Conservation (phyloP, 306 rosid genomes). For the Inga leiocalycina region DNA sequence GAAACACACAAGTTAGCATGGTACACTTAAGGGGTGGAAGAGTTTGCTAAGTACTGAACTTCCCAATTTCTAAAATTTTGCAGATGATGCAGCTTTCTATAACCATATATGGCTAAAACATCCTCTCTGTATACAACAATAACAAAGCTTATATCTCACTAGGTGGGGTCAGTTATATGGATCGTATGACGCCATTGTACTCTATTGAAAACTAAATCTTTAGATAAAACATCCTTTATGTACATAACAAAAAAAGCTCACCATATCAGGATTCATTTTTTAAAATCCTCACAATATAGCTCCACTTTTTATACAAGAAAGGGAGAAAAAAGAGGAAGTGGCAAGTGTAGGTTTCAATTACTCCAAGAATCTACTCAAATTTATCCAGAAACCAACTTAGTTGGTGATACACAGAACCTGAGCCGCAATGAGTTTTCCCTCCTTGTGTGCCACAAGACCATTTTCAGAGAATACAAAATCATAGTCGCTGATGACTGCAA, state of each 20-base stretch:
- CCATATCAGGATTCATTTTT: slow-evolving; percentile 5
- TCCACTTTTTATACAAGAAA: background rate
- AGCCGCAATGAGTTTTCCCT: slow-evolving; percentile 72
- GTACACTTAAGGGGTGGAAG: background rate
- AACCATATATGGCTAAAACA: slow-evolving; percentile 16
- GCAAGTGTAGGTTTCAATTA: slow-evolving; percentile 9
- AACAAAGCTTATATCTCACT: no score
- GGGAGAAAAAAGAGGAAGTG: background rate
- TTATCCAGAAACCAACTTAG: background rate
- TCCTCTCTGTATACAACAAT: background rate
- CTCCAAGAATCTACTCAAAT: slow-evolving; percentile 19
- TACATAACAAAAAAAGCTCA: background rate
- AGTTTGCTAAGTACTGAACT: background rate
- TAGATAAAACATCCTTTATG: background rate
- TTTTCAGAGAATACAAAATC: slow-evolving; percentile 95
- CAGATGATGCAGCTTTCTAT: background rate
- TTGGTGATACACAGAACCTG: slow-evolving; percentile 55
- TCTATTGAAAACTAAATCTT: no score
- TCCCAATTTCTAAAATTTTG: background rate
- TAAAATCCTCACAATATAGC: slow-evolving; percentile 10
- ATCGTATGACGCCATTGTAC: no score
- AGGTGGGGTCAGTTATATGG: no score
- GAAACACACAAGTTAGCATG: slow-evolving; percentile 31
- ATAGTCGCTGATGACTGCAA: slow-evolving; percentile 75
- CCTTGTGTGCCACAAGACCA: slow-evolving; percentile 94